Evolutionary conservation across 2,329 filamentous ascomycete species (phyloP).

Genomic region (Talaromyces albobiverticillius): DNA sequence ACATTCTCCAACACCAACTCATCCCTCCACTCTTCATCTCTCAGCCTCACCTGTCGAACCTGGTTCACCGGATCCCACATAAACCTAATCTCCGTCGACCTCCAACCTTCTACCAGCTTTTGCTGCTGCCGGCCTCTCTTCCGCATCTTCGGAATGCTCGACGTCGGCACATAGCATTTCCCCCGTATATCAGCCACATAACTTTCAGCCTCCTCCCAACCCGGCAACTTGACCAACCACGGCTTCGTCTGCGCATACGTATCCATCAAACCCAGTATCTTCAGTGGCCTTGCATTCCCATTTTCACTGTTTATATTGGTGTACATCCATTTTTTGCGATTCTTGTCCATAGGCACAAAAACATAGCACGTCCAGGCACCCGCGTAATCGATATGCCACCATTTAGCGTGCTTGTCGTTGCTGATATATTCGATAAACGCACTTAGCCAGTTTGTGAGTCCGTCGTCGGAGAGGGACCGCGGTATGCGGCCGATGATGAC

Average conservation of each 20-base stretch:
- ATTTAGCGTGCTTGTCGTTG: not conserved
- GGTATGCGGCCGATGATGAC: constrained; percentile 9
- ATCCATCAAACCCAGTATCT: not conserved
- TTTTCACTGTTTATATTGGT: not conserved
- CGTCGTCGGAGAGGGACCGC: not conserved
- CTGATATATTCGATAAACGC: not conserved
- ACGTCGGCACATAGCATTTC: constrained; percentile 1
- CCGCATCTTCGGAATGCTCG: not conserved
- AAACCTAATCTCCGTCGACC: not conserved
- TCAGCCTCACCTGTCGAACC: not conserved
- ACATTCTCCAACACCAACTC: not conserved
- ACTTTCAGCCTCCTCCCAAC: not conserved
- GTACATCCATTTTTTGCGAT: not conserved
- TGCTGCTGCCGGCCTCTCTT: not conserved
- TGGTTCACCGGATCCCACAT: not conserved
- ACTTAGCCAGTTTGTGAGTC: not conserved
- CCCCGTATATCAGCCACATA: not conserved
- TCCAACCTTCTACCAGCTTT: not conserved
- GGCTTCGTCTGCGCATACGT: constrained; percentile 1
- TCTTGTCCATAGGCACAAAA: constrained; percentile 1
- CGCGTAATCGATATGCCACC: constrained; percentile 7
- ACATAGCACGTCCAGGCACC: not conserved
- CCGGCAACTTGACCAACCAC: not conserved
- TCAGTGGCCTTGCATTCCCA: not conserved
- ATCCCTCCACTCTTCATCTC: not conserved